Base-by-base conservation (phyloP, 305 asterid genomes). In the Solanum hybrid region DNA sequence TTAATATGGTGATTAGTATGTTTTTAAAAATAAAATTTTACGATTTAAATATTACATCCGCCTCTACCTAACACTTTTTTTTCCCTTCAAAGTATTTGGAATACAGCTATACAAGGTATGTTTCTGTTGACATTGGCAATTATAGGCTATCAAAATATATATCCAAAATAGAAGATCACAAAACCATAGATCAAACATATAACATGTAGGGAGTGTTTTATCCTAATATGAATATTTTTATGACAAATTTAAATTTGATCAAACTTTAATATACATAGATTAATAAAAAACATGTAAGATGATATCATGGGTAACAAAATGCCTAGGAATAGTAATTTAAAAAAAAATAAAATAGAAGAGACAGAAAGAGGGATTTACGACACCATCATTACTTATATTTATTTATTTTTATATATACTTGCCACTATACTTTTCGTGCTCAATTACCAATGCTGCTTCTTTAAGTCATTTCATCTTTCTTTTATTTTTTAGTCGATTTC, bases 391-490 rank as follows among this genome's bases (percentile, higher is more conserved):
- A 33, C 83, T 38, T 36, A 14, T 24, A 15, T 70, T 5, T 68
- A 3, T 36, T 38, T 4, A 5, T 12, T 45, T 38, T 10, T 10
- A 45, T 13, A 57, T 17, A 20, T 57, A 20, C 6, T 38, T 27
- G 73, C 29, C 29, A 51, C 41, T 51, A 20, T 20, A 3, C 73
- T 75, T 88, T 88, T 39, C 6, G 27, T 88, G 86, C 89, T 10
- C 89, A 88, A 88, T 65, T 34, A 36, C 91, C 91, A 91, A 92
- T 90, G 89, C 89, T 2, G 14, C 51, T 76, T 88, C 24, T 41
- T 57, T 85, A 57, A 85, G 88, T 32, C 88, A 85, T 57, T 85
- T 85, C 88, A 85, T 10, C 39, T 22, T 83, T 32, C 13, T 57
- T 85, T 57, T 57, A 2, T 14, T 81, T n/a, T 26, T 83, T 85